Conservation (phyloP, 2,329 filamentous ascomycete species). For the Colletotrichum eremochloae region DNA sequence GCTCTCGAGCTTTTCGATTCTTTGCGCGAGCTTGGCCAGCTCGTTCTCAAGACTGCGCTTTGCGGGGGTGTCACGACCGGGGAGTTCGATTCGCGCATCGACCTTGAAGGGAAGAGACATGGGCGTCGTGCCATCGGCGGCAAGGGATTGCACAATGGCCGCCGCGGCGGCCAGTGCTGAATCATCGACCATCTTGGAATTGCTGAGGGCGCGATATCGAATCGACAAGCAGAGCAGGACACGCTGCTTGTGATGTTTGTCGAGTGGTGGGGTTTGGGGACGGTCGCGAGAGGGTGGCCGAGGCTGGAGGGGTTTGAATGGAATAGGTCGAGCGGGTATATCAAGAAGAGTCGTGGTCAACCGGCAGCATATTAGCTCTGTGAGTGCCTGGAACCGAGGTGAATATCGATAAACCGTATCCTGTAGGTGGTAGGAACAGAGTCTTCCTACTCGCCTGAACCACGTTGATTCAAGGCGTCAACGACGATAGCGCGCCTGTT, state of each 20-base stretch:
- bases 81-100: constrained; percentile 73
- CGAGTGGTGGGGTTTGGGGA: background rate
- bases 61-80: constrained; percentile 79
- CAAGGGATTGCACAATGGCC: constrained; percentile 67
- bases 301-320: constrained; percentile 12
- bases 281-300: constrained; percentile 11
- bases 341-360: constrained; percentile 37
- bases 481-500: constrained; percentile 23
- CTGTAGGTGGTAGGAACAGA: constrained; percentile 6
- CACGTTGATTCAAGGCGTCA: constrained; percentile 31
- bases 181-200: constrained; percentile 64
- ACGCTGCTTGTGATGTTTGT: constrained; percentile 15
- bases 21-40: constrained; percentile 80
- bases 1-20: constrained; percentile 86
- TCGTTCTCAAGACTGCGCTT: constrained; percentile 88
- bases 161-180: constrained; percentile 66
- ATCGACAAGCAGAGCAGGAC: constrained; percentile 18
- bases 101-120: constrained; percentile 56
- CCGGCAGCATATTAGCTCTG: constrained; percentile 41
- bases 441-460: constrained; percentile 36
- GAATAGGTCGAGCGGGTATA: constrained; percentile 33
- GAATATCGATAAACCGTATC: constrained; percentile 26
- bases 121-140: constrained; percentile 57
- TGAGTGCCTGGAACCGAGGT: constrained; percentile 39
- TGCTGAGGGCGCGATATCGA: constrained; percentile 1